Conservation (phyloP, 345 rosid species). For the Salix brachista region DNA sequence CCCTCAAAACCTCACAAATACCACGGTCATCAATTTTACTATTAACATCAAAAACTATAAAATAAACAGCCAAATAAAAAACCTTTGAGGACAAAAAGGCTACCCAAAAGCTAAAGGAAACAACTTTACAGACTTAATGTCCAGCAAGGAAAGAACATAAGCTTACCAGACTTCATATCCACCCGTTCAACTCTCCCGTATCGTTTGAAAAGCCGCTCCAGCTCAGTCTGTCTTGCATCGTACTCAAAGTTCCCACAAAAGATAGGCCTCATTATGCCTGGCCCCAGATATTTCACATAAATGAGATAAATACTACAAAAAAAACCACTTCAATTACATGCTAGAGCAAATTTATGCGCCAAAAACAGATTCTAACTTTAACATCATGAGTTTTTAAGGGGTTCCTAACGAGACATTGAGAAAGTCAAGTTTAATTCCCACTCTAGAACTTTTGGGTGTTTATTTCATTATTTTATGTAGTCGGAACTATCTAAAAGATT, state of each 20-base stretch:
- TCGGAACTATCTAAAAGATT: background rate
- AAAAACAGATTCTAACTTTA: background rate
- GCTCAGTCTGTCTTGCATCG: slow-evolving; percentile 78
- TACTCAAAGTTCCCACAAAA: slow-evolving; percentile 95
- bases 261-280: slow-evolving; percentile 61
- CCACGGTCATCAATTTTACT: background rate
- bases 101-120: background rate
- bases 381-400: background rate
- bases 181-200: slow-evolving; percentile 87
- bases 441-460: background rate
- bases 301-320: background rate
- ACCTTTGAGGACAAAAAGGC: background rate
- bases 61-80: background rate
- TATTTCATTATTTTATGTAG: background rate
- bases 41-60: background rate
- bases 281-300: background rate
- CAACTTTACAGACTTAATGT: background rate
- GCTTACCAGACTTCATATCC: slow-evolving; percentile 92
- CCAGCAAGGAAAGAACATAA: background rate
- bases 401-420: background rate
- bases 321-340: background rate
- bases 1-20: background rate
- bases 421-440: background rate
- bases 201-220: slow-evolving; percentile 77
- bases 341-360: background rate